Percentiles rank a stretch among this genome's conserved stretches.
These are phyloP conservation scores for Plasmodium sp. DNA, from an alignment of 169 alveolate species.

Conservation along the genomic window DNA sequence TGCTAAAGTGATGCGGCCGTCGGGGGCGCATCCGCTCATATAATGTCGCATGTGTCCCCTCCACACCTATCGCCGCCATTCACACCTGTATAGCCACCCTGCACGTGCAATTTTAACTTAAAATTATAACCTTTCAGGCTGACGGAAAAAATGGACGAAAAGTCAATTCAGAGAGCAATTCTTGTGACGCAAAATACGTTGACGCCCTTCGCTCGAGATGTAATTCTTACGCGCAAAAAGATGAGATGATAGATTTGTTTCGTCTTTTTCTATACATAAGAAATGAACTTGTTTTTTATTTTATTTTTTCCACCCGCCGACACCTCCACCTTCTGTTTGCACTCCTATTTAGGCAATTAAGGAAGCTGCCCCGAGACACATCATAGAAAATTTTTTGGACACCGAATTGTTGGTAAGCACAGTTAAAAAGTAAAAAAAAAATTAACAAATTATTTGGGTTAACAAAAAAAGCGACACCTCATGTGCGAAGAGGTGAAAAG, in stretches of 20 bases:
- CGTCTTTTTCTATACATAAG: not conserved
- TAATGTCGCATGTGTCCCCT: not conserved
- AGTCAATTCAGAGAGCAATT: conserved; percentile 92
- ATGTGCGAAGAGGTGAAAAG: not conserved
- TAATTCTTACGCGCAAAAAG: conserved; percentile 15
- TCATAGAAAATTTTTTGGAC: conserved; percentile 92
- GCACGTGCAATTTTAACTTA: not conserved
- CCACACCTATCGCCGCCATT: not conserved
- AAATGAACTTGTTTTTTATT: not conserved
- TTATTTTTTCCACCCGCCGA: not conserved
- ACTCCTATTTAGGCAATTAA: conserved; percentile 84
- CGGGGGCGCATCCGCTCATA: not conserved
- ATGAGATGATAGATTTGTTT: not conserved
- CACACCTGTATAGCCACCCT: not conserved
- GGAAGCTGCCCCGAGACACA: conserved; percentile 93
- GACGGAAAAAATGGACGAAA: conserved; percentile 94
- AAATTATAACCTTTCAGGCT: conserved; percentile 75
- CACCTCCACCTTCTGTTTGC: not conserved
- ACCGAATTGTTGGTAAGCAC: conserved; percentile 89
- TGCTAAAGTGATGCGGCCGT: not conserved
- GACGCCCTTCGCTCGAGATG: conserved; percentile 94
- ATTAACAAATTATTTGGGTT: not conserved
- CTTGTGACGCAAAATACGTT: conserved; percentile 92
- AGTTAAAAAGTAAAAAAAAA: not conserved
- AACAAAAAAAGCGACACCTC: not conserved